Base-by-base conservation (phyloP, 352 stramenopile genomes). In the Phytophthora pini region DNA sequence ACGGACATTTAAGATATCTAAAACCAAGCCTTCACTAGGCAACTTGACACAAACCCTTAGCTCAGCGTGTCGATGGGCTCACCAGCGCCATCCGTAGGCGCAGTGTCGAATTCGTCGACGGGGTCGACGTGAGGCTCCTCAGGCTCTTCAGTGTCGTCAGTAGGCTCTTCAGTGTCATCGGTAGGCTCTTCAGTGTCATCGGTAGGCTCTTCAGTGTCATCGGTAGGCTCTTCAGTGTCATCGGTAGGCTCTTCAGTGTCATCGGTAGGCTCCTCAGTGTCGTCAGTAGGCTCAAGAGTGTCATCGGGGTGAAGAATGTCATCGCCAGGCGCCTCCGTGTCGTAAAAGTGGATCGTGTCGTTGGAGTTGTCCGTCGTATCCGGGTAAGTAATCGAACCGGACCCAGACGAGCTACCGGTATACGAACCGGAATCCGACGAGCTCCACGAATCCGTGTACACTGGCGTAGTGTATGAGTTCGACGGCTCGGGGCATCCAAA, bases 401-500 rank as follows among this genome's bases (percentile, higher is more conserved):
- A 63, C 2, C 32, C 26, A 8, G 55, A 43, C 2, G 48, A 60
- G 9, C 27, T 22, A 26, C 24, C 24, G 24, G 24, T 26, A 36
- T 27, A 55, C 11, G 44, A 57, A 58, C 44, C 50, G 5, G 44
- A 44, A 15, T 51, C 32, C 9, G 56, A 48, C 8, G 48, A 60
- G 9, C 26, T 20, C 55, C 32, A 55, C 15, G 44, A 57, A 58
- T 31, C 43, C 7, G 44, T 40, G 12, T 55, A 44, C 11, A 36
- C 31, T 12, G 56, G 43, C 8, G 22, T 60, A 20, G 53, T 22
- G 45, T 64, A 32, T 13, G 63, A 60, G 47, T 63, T 65, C 0
- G 68, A 66, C 2, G 72, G 72, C 27, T 68, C 24, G 0, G 78
- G 78, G 24, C 78, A 84, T 13, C 78, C 78, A 27, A 87, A 87